A percentile compares a stretch with the other conserved stretches of the same genome.
These are phyloP conservation scores for Elasticomyces elasticus DNA, from an alignment of 495 filamentous ascomycete species.

Conservation along the genomic window DNA sequence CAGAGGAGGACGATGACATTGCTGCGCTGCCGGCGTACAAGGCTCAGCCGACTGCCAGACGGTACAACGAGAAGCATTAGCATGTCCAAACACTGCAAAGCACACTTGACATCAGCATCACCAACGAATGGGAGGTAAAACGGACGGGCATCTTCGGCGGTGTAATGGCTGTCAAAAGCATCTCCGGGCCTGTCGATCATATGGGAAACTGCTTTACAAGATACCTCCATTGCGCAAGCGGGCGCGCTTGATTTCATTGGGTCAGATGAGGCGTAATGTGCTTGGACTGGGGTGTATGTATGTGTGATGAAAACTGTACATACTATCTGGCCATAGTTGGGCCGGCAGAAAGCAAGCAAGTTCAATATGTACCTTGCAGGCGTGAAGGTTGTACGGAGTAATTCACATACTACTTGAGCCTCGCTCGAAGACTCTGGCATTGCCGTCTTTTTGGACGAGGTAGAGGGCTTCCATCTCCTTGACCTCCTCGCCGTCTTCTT, in stretches of 20 bases:
- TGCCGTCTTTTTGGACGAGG: constrained; percentile 65
- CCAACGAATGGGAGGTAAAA: background rate
- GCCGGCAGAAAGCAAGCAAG: background rate
- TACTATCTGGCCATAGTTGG: background rate
- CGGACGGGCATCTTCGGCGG: background rate
- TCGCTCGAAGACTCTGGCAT: constrained; percentile 29
- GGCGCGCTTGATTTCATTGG: too few relatives aligned
- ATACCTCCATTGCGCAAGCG: too few relatives aligned
- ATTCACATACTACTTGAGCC: background rate
- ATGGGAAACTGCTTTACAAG: background rate
- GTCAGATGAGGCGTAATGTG: too few relatives aligned
- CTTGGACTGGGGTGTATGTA: too few relatives aligned
- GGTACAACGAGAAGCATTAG: background rate
- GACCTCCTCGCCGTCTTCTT: constrained; percentile 29
- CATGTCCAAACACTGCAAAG: too few relatives aligned
- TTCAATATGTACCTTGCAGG: background rate
- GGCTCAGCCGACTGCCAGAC: background rate
- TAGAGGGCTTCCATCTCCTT: constrained; percentile 65
- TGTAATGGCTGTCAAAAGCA: background rate
- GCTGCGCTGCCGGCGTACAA: constrained; percentile 6
- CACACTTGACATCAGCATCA: background rate
- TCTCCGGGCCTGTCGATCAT: background rate
- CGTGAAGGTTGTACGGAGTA: background rate
- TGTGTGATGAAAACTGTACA: background rate
- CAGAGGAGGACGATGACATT: constrained; percentile 7